Conservation (phyloP, 139 green algal species). For the Chara braunii region DNA sequence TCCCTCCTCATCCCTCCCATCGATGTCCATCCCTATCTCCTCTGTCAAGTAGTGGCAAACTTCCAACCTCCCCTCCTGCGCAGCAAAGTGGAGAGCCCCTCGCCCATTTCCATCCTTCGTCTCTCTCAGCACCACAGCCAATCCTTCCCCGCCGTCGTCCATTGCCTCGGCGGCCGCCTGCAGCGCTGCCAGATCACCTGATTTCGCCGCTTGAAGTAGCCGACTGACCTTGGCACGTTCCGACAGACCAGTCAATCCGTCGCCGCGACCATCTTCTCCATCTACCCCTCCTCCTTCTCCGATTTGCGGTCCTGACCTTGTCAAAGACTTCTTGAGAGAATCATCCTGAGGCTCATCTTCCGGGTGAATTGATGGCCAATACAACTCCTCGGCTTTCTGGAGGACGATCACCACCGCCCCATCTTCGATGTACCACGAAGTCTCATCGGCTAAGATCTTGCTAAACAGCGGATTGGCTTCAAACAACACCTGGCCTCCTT, state of each 20-base stretch:
- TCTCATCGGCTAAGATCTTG: constrained; percentile 10
- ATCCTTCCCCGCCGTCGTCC: constrained; percentile 2
- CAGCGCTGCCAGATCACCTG: neutral
- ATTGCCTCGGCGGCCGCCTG: neutral
- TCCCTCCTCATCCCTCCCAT: constrained; percentile 31
- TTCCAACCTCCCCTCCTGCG: constrained; percentile 21
- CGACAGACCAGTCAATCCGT: neutral
- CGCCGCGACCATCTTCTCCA: neutral
- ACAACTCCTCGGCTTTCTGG: neutral
- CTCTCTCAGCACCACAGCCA: constrained; percentile 28
- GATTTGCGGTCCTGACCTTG: neutral
- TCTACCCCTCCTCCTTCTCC: neutral
- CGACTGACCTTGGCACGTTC: neutral
- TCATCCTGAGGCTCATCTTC: constrained; percentile 29
- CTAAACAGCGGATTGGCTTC: constrained; percentile 13
- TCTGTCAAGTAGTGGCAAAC: constrained; percentile 30
- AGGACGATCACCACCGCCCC: constrained; percentile 20
- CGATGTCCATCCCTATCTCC: constrained; percentile 11
- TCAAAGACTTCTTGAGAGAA: neutral
- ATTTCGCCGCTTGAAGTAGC: neutral
- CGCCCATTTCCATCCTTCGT: constrained; percentile 41
- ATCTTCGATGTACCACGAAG: constrained; percentile 27
- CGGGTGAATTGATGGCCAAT: constrained; percentile 18
- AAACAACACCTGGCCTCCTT: constrained; percentile 2
- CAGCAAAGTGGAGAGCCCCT: constrained; percentile 46